A percentile compares a stretch with the other conserved stretches of the same genome.
Conservation (phyloP, 495 filamentous ascomycete species). For the Penicillium goetzii region DNA sequence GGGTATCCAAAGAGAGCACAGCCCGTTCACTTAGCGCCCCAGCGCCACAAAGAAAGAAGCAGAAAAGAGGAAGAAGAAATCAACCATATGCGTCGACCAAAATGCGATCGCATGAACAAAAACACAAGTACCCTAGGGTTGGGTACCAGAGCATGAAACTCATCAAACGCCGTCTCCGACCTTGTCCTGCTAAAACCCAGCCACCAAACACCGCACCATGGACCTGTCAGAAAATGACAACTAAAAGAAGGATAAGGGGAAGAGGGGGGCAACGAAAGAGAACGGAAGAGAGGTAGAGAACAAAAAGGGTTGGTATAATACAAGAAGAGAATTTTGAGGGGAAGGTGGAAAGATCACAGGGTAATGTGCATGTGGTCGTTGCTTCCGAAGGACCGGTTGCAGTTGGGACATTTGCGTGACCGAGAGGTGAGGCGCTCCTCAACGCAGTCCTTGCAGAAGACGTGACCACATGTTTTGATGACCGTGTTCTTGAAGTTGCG, state of each 20-base stretch:
- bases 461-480: slow-evolving; percentile 92
- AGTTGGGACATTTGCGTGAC: slow-evolving; percentile 92
- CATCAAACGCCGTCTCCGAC: slow-evolving; percentile 47
- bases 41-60: slow-evolving; percentile 17
- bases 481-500: slow-evolving; percentile 91
- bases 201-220: slow-evolving; percentile 49
- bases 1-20: slow-evolving; percentile 41
- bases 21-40: slow-evolving; percentile 19
- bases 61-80: slow-evolving; percentile 23
- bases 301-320: slow-evolving; percentile 41
- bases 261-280: slow-evolving; percentile 20
- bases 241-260: slow-evolving; percentile 23
- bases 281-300: slow-evolving; percentile 22
- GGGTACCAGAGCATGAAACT: slow-evolving; percentile 23
- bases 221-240: slow-evolving; percentile 40
- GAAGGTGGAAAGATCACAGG: slow-evolving; percentile 39
- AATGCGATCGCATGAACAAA: slow-evolving; percentile 28
- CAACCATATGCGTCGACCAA: slow-evolving; percentile 25
- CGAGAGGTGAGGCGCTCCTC: slow-evolving; percentile 84
- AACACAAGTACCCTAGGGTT: slow-evolving; percentile 11
- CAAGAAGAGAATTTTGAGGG: slow-evolving; percentile 32
- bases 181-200: slow-evolving; percentile 43
- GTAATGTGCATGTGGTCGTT: slow-evolving; percentile 79
- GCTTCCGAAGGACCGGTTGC: slow-evolving; percentile 84
- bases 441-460: slow-evolving; percentile 89